These are phyloP conservation scores for Russula abietina DNA, from an alignment of 768 basidiomycete genomes.

Conservation along the genomic window DNA sequence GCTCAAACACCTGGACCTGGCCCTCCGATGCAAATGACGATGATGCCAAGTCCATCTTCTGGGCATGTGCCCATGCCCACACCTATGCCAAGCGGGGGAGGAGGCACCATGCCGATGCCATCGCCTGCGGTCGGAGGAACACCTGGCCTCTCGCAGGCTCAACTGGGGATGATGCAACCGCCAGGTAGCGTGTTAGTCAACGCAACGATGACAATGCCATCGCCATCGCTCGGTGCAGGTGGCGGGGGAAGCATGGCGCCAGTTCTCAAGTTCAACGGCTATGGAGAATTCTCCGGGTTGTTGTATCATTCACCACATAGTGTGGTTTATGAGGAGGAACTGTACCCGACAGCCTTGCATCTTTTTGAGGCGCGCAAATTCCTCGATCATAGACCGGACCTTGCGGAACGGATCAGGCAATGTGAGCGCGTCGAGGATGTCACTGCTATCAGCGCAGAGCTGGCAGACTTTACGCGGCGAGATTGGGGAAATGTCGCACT, in stretches of 20 bases:
- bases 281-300: constrained; percentile 41
- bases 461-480: neutral
- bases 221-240: constrained; percentile 13
- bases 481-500: constrained; percentile 37
- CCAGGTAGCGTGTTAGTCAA: neutral
- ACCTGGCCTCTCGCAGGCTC: neutral
- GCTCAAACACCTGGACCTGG: neutral
- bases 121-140: neutral
- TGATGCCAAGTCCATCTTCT: neutral
- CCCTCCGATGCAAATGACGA: neutral
- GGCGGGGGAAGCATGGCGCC: constrained; percentile 4
- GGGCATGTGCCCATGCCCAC: constrained; percentile 5
- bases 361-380: constrained; percentile 75
- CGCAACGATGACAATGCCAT: neutral
- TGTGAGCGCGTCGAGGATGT: neutral
- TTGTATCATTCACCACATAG: constrained; percentile 62
- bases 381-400: constrained; percentile 34
- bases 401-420: neutral
- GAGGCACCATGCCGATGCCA: constrained; percentile 1
- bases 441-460: neutral
- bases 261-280: constrained; percentile 33
- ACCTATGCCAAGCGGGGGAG: neutral
- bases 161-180: neutral
- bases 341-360: constrained; percentile 67
- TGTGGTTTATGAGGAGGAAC: constrained; percentile 47